Conservation (phyloP, 495 filamentous ascomycete genomes). For the Podospora didyma region DNA sequence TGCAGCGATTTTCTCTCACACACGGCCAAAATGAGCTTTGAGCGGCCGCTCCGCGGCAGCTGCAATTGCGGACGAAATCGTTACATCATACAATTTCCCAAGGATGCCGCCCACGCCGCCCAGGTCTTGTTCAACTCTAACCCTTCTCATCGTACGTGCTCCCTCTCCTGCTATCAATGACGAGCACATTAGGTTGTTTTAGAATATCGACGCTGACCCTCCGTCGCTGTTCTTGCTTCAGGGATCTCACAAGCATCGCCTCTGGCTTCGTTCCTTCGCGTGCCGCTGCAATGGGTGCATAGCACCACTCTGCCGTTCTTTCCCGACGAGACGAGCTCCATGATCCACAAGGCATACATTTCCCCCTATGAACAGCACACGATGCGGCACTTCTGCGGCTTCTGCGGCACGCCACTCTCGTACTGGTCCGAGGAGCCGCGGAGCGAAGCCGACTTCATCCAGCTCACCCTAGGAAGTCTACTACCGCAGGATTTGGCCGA, state of each 20-base stretch:
- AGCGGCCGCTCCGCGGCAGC: slow-evolving; percentile 60
- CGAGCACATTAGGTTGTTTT: neutral
- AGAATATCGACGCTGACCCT: neutral
- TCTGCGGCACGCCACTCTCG: slow-evolving; percentile 77
- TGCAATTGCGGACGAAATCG: slow-evolving; percentile 84
- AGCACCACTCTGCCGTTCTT: slow-evolving; percentile 67
- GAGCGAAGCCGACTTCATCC: slow-evolving; percentile 69
- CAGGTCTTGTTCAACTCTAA: slow-evolving; percentile 68
- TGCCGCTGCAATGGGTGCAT: slow-evolving; percentile 73
- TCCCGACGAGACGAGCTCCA: slow-evolving; percentile 68
- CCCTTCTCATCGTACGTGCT: slow-evolving; percentile 57
- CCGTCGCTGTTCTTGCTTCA: slow-evolving; percentile 28
- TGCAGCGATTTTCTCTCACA: neutral
- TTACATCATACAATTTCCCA: slow-evolving; percentile 68
- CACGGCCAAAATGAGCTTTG: slow-evolving; percentile 35
- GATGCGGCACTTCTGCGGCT: slow-evolving; percentile 81
- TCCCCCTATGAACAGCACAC: slow-evolving; percentile 53
- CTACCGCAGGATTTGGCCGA: slow-evolving; percentile 58
- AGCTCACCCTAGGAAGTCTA: slow-evolving; percentile 69
- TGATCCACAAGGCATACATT: slow-evolving; percentile 69
- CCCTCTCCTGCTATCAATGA: too few species aligned
- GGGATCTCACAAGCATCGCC: slow-evolving; percentile 65
- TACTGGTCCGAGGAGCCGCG: slow-evolving; percentile 72
- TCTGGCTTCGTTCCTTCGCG: slow-evolving; percentile 71
- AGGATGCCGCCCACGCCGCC: slow-evolving; percentile 47